A percentile compares a stretch with the other conserved stretches of the same genome.
Conservation (phyloP, 164 flowering plant species). For the Aristolochia fimbriata region DNA sequence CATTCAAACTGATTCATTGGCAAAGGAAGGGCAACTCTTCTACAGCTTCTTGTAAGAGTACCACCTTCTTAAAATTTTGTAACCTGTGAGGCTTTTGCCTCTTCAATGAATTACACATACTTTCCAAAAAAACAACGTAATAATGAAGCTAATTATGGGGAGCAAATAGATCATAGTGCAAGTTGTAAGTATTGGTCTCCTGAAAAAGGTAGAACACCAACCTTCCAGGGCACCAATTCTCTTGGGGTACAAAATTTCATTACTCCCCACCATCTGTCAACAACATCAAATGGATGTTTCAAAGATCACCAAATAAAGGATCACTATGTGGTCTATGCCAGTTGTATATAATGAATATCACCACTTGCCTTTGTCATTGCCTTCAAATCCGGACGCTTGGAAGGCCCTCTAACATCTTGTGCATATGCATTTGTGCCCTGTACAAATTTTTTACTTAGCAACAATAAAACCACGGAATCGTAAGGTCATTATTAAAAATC, state of each 20-base stretch:
- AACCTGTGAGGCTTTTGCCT: too few species aligned
- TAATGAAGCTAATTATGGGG: neutral
- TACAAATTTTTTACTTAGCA: conserved; percentile 2
- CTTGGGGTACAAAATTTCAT: conserved; percentile 35
- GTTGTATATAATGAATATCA: neutral
- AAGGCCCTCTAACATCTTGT: conserved; percentile 18
- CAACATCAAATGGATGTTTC: neutral
- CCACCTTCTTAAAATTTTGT: too few species aligned
- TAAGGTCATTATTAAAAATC: neutral
- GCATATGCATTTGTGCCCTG: conserved; percentile 24
- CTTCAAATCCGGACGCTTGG: conserved; percentile 39
- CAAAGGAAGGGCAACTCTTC: too few species aligned
- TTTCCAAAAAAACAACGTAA: neutral
- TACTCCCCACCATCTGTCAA: conserved; percentile 52
- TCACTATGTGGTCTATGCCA: neutral
- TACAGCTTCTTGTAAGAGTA: too few species aligned
- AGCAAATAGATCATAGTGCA: neutral
- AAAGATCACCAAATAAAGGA: neutral
- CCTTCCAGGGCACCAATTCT: conserved; percentile 67
- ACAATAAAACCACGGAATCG: neutral
- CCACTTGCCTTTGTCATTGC: conserved; percentile 25
- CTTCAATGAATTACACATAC: too few species aligned
- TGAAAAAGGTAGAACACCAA: conserved; percentile 15
- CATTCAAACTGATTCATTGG: too few species aligned
- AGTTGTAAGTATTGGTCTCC: neutral